phyloP scores from a whole-genome alignment of 768 basidiomycete species.

The Melanogaster broomeanus region DNA sequence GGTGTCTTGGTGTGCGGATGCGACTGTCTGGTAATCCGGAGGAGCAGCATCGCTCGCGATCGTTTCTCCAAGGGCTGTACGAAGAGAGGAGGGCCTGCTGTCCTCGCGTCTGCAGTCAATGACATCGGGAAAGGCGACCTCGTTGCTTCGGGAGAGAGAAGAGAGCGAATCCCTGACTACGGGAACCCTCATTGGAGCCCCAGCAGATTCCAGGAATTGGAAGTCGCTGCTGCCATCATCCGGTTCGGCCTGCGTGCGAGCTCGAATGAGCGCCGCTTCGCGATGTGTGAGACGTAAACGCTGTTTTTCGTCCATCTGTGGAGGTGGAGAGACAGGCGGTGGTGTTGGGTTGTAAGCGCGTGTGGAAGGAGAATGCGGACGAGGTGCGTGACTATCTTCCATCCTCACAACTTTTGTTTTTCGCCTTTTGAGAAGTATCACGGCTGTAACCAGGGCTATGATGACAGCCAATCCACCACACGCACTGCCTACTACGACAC shows the following conservation, averaged over 20 bases:
- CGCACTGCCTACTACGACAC: conserved; percentile 4
- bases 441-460: background rate
- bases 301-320: conserved; percentile 1
- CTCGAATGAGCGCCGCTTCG: background rate
- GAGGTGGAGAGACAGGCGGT: background rate
- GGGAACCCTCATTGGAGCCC: background rate
- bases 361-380: conserved; percentile 3
- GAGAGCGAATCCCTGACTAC: background rate
- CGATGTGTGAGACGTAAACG: background rate
- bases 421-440: conserved; percentile 8
- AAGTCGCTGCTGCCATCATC: background rate
- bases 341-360: background rate
- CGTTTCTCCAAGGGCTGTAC: background rate
- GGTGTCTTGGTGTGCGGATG: no score
- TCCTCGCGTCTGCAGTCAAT: background rate
- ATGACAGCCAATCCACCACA: conserved; percentile 7
- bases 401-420: background rate
- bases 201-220: background rate
- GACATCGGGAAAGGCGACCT: background rate
- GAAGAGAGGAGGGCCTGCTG: background rate
- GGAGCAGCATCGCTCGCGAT: background rate
- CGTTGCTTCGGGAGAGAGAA: background rate
- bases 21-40: conserved; percentile 3
- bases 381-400: background rate
- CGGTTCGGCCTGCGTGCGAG: background rate